Base-by-base conservation (phyloP, 345 rosid species). In the Anacardium occidentale region DNA sequence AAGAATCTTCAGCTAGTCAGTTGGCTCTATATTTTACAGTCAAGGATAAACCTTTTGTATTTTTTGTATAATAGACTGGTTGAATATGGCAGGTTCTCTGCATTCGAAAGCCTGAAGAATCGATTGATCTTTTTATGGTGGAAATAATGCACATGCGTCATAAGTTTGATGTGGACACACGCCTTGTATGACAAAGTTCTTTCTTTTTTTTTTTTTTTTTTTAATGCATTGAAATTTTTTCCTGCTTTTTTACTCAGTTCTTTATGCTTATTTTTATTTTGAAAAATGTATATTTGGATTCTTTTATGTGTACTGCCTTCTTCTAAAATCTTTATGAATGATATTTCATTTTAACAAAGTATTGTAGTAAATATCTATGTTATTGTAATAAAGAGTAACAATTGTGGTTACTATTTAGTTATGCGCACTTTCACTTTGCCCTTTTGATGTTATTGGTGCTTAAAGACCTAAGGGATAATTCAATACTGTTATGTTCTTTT, bases 91-190 rank as follows among this genome's bases (percentile, higher is more conserved):
- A 94, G 98, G 97, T 94, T 60, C 98, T 94, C 40, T 90, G 97
- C 79, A 79, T 94, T 62, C 84, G 87, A 72, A 94, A 89, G 78
- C 92, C 97, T 18, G 91, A 90, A 79, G 98, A 94, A 78, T 83
- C 87, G 48, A 85, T 94, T 74, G 98, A 94, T 82, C 88, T 94
- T 37, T 94, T 94, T 78, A 94, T 94, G 98, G 98, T 94, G 77
- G 98, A 94, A 87, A 88, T 94, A 44, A 94, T 94, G 98, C 98
- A 94, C 88, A 94, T 94, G 98, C 93, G 94, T 51, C 98, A 94
- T 72, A 94, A 92, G 78, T 94, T 94, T 82, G 98, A 92, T 70
- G 98, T 90, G 6, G 98, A 94, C 79, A 94, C 98, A n/a, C 83
- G 90, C 50, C 81, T 94, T 89, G 98, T 90, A 85, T 53, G 83